Conservation (phyloP, 75 land plant genomes). For the Selaginella tamariscina region DNA sequence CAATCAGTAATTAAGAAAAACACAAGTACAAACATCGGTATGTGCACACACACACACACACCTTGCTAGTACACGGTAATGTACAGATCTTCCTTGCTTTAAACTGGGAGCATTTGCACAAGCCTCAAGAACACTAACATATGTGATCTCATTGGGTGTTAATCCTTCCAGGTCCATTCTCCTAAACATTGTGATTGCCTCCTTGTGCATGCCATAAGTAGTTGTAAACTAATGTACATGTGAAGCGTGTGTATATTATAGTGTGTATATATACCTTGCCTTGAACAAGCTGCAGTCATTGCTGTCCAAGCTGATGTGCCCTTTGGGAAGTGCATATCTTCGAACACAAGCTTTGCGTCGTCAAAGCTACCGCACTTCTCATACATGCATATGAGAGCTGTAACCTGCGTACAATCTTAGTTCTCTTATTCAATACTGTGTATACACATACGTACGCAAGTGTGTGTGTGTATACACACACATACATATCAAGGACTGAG, state of each 20-base stretch:
- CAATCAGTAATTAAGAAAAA: too few relatives aligned
- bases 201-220: neutral
- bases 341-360: neutral
- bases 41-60: too few relatives aligned
- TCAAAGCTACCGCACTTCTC: neutral
- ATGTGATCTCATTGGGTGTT: neutral
- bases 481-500: too few relatives aligned
- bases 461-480: too few relatives aligned
- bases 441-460: too few relatives aligned
- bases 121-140: neutral
- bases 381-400: slow-evolving; percentile 1
- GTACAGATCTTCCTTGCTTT: neutral
- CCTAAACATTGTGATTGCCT: neutral
- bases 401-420: too few relatives aligned
- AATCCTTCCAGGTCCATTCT: neutral
- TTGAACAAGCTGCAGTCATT: neutral
- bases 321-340: neutral
- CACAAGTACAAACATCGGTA: too few relatives aligned
- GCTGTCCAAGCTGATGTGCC: neutral
- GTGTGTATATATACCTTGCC: too few relatives aligned
- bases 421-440: too few relatives aligned
- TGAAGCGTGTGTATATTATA: too few relatives aligned
- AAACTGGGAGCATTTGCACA: neutral
- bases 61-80: neutral
- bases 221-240: too few relatives aligned